Base-by-base conservation (phyloP, 176 grass and related monocot species). In the Oryza meridionalis region DNA sequence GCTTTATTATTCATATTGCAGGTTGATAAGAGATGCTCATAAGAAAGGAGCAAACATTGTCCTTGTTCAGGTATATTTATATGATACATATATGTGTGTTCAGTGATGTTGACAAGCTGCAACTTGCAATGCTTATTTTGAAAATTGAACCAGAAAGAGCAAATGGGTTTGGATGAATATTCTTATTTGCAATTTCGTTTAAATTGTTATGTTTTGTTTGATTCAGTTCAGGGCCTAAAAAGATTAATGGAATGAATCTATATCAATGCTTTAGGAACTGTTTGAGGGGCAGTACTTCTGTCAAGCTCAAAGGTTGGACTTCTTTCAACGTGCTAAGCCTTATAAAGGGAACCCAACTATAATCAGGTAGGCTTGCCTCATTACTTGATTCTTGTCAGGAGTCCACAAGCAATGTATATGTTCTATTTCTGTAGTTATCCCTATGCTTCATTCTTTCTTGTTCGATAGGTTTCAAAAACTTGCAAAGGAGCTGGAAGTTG, bases 221-320 rank as follows among this genome's bases (percentile, higher is more conserved):
- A 11, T 27, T 92, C 58, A 38, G 17, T 80, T 75, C 59, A 73
- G 19, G 67, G n/a, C 3, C 21, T 10, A 7, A 75, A 65, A 75
- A 37, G 2, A 3, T 31, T 15, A 29, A 72, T 1, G 42, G 32
- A 64, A 65, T 22, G 31, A 8, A 46, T 33, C 1, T 70, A 32
- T 46, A 11, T 67, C 10, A 72, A 64, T 88, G 35, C 73, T 53
- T 29, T 45, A 99, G 96, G 93, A 99, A 85, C 76, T 99, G 33
- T 99, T 99, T 89, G 96, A 99, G 70, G 93, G 96, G 9, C 84
- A 91, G 64, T 96, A 99, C 91, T 99, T 99, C 80, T 99, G 96
- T 83, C 96, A 99, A 88, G 93, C 89, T 92, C 91, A 98, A 87
- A 92, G 89, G 79, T 59, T 91, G 84, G 96, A 96, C 70, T 96